These are phyloP conservation scores for Talaromyces sp. DNA, from an alignment of 2,329 filamentous ascomycete genomes.

Conservation along the genomic window DNA sequence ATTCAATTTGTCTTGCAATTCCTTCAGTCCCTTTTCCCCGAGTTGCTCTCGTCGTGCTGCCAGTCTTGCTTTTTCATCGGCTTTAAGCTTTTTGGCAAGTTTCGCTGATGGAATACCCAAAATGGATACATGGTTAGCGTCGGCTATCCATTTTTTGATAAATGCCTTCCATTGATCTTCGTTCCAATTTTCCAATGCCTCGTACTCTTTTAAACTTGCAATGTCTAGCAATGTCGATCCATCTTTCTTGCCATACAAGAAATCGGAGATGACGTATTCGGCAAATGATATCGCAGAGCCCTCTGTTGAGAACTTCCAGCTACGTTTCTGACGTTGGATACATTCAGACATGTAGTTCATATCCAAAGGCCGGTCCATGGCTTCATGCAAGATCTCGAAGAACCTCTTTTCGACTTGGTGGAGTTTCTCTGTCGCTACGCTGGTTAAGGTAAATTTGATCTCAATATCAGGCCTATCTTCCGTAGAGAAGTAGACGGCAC, in stretches of 20 bases:
- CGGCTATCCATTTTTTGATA: constrained; percentile 76
- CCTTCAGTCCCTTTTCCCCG: constrained; percentile 75
- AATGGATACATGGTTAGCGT: constrained; percentile 82
- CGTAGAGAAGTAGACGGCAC: constrained; percentile 74
- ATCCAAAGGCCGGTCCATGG: constrained; percentile 72
- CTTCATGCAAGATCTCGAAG: constrained; percentile 77
- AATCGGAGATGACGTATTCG: constrained; percentile 83
- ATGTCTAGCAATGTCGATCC: constrained; percentile 70
- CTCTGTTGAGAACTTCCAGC: constrained; percentile 80
- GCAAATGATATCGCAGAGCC: constrained; percentile 77
- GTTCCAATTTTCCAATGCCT: constrained; percentile 72
- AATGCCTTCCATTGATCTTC: constrained; percentile 82
- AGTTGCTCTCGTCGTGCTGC: constrained; percentile 74
- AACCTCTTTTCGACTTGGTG: constrained; percentile 80
- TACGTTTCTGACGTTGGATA: constrained; percentile 73
- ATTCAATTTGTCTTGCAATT: constrained; percentile 72
- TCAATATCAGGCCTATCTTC: constrained; percentile 77
- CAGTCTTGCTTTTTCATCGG: constrained; percentile 73
- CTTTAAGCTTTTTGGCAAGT: constrained; percentile 76
- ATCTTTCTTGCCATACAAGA: constrained; percentile 81
- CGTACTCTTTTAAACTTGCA: constrained; percentile 53
- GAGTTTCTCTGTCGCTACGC: constrained; percentile 83
- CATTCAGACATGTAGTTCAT: constrained; percentile 89
- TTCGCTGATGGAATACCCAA: constrained; percentile 80
- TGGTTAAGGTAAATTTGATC: constrained; percentile 80